These are phyloP conservation scores for Leishmania amazonensis DNA, from an alignment of 208 protist species.

Conservation along the genomic window DNA sequence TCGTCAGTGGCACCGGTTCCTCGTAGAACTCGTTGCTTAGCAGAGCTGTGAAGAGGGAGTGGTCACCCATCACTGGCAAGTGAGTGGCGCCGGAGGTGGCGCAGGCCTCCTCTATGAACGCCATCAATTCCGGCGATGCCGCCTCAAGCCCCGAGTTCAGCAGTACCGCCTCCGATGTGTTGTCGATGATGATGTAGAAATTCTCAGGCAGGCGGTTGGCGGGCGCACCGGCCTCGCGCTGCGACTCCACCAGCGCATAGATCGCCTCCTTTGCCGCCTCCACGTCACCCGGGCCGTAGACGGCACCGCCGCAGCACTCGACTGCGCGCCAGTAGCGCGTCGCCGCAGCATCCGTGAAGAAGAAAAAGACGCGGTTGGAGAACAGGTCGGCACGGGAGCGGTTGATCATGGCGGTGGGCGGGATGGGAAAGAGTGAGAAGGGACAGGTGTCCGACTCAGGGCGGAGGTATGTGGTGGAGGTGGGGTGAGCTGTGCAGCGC, in stretches of 20 bases:
- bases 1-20: slow-evolving; percentile 17
- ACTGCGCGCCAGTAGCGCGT: slow-evolving; percentile 45
- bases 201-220: slow-evolving; percentile 22
- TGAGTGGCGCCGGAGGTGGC: slow-evolving; percentile 21
- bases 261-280: slow-evolving; percentile 34
- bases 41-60: slow-evolving; percentile 47
- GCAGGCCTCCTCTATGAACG: slow-evolving; percentile 32
- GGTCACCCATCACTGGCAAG: slow-evolving; percentile 44
- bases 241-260: slow-evolving; percentile 25
- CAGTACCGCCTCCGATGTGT: slow-evolving; percentile 38
- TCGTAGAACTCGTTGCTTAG: slow-evolving; percentile 43
- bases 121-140: slow-evolving; percentile 33
- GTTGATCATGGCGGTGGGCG: slow-evolving; percentile 44
- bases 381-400: slow-evolving; percentile 57
- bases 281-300: slow-evolving; percentile 32
- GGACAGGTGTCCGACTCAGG: slow-evolving; percentile 73
- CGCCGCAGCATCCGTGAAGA: slow-evolving; percentile 50
- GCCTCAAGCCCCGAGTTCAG: slow-evolving; percentile 34
- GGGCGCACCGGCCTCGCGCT: slow-evolving; percentile 10
- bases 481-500: slow-evolving; percentile 34
- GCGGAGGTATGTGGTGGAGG: slow-evolving; percentile 53
- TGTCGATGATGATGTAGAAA: slow-evolving; percentile 69
- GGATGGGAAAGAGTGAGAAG: slow-evolving; percentile 78
- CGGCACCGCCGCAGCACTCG: slow-evolving; percentile 36
- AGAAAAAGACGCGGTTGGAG: slow-evolving; percentile 44